These are phyloP conservation scores for Salvia splendens DNA, from an alignment of 257 asterid genomes.

Conservation along the genomic window DNA sequence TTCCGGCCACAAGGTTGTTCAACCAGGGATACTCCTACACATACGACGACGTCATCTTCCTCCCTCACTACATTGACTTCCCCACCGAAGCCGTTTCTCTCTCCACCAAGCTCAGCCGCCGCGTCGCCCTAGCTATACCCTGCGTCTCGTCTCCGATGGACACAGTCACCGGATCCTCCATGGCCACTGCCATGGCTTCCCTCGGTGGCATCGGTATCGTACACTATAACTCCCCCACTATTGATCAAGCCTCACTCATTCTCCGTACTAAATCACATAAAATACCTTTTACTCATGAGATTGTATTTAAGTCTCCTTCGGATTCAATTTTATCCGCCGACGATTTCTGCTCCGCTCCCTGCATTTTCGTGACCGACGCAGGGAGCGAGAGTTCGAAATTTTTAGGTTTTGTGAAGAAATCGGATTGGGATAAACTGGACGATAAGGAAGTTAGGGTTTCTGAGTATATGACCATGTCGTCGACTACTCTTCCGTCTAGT, in stretches of 20 bases:
- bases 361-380: conserved; percentile 60
- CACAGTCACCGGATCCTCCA: conserved; percentile 85
- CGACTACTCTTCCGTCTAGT: conserved; percentile 52
- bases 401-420: conserved; percentile 54
- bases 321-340: conserved; percentile 54
- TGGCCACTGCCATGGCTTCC: conserved; percentile 92
- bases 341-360: conserved; percentile 60
- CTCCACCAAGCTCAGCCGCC: conserved; percentile 69
- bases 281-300: conserved; percentile 59
- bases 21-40: conserved; percentile 91
- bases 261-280: conserved; percentile 66
- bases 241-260: conserved; percentile 60
- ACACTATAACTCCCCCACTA: conserved; percentile 62
- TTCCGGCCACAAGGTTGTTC: conserved; percentile 61
- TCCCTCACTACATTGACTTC: conserved; percentile 90
- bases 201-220: conserved; percentile 72
- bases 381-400: conserved; percentile 49
- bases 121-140: conserved; percentile 64
- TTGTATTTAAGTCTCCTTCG: conserved; percentile 48
- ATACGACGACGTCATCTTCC: conserved; percentile 89
- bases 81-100: conserved; percentile 76
- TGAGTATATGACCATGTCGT: conserved; percentile 53
- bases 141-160: conserved; percentile 97
- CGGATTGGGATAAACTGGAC: conserved; percentile 60
- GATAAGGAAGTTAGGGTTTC: conserved; percentile 54